phyloP scores from a whole-genome alignment of 164 flowering plant species.

The Aristolochia fimbriata region DNA sequence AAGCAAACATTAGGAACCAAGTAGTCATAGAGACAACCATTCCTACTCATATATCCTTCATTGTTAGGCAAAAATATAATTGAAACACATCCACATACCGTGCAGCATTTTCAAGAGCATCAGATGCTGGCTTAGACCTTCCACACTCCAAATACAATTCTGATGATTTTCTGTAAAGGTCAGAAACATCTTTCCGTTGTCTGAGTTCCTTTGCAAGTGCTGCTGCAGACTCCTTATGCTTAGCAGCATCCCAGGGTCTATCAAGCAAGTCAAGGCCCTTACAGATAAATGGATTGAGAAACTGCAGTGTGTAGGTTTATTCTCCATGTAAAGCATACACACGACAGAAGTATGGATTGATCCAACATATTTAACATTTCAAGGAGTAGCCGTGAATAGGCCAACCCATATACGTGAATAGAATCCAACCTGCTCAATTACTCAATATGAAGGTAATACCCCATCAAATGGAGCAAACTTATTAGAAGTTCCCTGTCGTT shows the following conservation, averaged over 20 bases:
- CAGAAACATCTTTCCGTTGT: conserved; percentile 78
- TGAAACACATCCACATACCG: conserved; percentile 34
- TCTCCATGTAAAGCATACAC: background rate
- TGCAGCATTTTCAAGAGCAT: conserved; percentile 93
- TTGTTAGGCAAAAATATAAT: background rate
- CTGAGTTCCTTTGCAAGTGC: conserved; percentile 65
- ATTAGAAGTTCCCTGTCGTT: too few relatives aligned
- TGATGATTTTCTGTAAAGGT: conserved; percentile 71
- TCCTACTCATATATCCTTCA: background rate
- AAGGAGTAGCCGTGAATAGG: too few relatives aligned
- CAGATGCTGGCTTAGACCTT: conserved; percentile 89
- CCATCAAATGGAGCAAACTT: too few relatives aligned
- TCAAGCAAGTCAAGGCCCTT: conserved; percentile 37
- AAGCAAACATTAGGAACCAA: too few relatives aligned
- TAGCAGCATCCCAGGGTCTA: conserved; percentile 99
- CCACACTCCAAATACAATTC: conserved; percentile 74
- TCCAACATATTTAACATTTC: too few relatives aligned
- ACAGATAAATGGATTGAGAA: background rate
- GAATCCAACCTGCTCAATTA: too few relatives aligned
- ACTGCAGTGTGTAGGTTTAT: background rate
- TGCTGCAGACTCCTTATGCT: conserved; percentile 94
- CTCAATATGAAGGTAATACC: too few relatives aligned
- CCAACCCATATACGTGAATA: too few relatives aligned
- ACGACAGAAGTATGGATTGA: background rate
- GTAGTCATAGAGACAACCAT: background rate